Conservation (phyloP, 805 yeast species). For the Isabelozyma gotoi region DNA sequence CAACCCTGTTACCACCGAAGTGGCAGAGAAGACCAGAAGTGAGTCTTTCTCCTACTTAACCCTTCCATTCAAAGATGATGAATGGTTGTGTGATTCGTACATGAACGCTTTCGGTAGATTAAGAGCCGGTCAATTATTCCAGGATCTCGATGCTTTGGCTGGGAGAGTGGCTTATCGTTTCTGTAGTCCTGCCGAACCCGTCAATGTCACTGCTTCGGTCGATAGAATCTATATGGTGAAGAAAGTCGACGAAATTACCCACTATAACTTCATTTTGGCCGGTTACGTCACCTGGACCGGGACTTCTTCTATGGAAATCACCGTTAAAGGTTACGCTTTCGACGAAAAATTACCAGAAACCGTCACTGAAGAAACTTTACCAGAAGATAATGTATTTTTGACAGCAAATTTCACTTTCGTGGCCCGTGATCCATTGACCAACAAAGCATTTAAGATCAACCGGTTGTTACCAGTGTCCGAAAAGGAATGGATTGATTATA, state of each 20-base stretch:
- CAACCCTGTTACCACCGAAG: slow-evolving; percentile 67
- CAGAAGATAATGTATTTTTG: slow-evolving; percentile 68
- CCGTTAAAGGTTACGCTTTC: slow-evolving; percentile 83
- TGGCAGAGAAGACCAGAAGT: slow-evolving; percentile 69
- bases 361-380: slow-evolving; percentile 56
- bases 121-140: slow-evolving; percentile 90
- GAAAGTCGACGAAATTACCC: slow-evolving; percentile 73
- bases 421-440: slow-evolving; percentile 92
- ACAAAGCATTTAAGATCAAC: slow-evolving; percentile 84
- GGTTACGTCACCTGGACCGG: slow-evolving; percentile 97
- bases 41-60: slow-evolving; percentile 73
- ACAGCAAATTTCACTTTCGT: slow-evolving; percentile 94
- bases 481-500: slow-evolving; percentile 77
- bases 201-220: slow-evolving; percentile 92
- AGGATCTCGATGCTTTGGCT: slow-evolving; percentile 90
- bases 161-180: slow-evolving; percentile 93
- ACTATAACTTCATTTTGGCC: slow-evolving; percentile 75
- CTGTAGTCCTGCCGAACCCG: slow-evolving; percentile 93
- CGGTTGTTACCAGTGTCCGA: slow-evolving; percentile 73
- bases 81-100: slow-evolving; percentile 80
- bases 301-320: slow-evolving; percentile 90
- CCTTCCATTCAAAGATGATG: slow-evolving; percentile 82
- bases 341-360: slow-evolving; percentile 53
- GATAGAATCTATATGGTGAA: slow-evolving; percentile 87
- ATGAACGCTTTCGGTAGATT: slow-evolving; percentile 89